These are phyloP conservation scores for Wallacemonas sp. DNA, from an alignment of 208 protist species.

Conservation along the genomic window DNA sequence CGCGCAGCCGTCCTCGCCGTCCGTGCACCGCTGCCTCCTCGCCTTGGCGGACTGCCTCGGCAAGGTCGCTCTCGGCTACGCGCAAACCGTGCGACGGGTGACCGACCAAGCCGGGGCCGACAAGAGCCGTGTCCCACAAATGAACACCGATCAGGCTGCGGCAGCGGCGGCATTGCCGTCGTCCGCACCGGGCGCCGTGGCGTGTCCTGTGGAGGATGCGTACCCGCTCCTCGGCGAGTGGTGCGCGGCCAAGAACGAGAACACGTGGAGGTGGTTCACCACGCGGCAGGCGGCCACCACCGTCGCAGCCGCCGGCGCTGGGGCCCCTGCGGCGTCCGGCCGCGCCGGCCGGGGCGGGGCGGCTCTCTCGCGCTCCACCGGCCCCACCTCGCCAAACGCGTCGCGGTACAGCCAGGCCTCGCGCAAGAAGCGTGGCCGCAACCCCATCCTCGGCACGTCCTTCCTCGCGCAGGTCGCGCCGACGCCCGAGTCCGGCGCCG, in stretches of 20 bases:
- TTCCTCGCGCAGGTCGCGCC: conserved; percentile 7
- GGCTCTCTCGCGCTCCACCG: too few relatives aligned
- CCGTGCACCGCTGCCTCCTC: conserved; percentile 1
- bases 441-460: background rate
- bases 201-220: background rate
- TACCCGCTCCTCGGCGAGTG: conserved; percentile 20
- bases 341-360: too few relatives aligned
- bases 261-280: conserved; percentile 6
- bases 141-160: too few relatives aligned
- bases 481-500: too few relatives aligned
- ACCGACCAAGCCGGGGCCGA: background rate
- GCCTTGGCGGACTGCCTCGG: conserved; percentile 2
- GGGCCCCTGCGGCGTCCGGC: too few relatives aligned
- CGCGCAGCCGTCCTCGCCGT: too few relatives aligned
- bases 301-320: background rate
- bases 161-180: background rate
- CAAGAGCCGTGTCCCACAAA: too few relatives aligned
- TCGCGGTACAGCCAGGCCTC: background rate
- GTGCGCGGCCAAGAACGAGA: conserved; percentile 13
- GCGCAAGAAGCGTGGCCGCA: conserved; percentile 4
- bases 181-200: background rate
- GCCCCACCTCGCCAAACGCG: background rate
- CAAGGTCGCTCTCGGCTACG: conserved; percentile 3
- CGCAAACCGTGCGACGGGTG: background rate
- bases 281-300: background rate